A percentile compares a stretch with the other conserved stretches of the same genome.
Evolutionary conservation across 83 land plant genomes (phyloP).

Genomic region (Picea abies): DNA sequence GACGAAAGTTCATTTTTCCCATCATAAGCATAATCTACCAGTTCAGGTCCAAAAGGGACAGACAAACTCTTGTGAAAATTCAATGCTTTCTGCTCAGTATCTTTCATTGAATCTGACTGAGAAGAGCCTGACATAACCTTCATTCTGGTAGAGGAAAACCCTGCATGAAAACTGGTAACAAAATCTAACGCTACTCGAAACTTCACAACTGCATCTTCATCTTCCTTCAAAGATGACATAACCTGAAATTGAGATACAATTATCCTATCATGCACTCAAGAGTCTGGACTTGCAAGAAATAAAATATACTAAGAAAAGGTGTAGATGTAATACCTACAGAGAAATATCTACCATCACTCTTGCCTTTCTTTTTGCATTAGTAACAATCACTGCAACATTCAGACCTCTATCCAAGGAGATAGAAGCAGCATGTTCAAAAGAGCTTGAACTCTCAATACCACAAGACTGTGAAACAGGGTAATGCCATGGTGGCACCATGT

Average conservation of each 20-base stretch:
- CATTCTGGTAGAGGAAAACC: background rate
- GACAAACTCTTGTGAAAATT: background rate
- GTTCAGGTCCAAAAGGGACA: constrained; percentile 4
- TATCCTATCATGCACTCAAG: no score
- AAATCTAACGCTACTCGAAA: background rate
- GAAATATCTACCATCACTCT: background rate
- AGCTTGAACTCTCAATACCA: background rate
- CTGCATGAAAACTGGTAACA: background rate
- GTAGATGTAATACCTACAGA: background rate
- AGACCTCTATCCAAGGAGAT: background rate
- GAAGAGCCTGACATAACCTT: background rate
- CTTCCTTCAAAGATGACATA: background rate
- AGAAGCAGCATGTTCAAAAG: background rate
- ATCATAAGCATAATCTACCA: constrained; percentile 3
- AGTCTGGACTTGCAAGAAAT: background rate
- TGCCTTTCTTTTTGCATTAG: constrained; percentile 3
- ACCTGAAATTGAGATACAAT: background rate
- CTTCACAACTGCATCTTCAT: background rate
- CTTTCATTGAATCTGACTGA: background rate
- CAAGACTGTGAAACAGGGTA: background rate
- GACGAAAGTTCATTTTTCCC: constrained; percentile 1
- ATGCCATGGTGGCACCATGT: constrained; percentile 13
- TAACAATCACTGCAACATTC: background rate
- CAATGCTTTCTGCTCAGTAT: background rate
- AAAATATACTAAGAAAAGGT: background rate